Evolutionary conservation across 345 rosid genomes (phyloP), one percentile per base, ranked within the genome.

Genomic region (Boechera divaricarpa): DNA sequence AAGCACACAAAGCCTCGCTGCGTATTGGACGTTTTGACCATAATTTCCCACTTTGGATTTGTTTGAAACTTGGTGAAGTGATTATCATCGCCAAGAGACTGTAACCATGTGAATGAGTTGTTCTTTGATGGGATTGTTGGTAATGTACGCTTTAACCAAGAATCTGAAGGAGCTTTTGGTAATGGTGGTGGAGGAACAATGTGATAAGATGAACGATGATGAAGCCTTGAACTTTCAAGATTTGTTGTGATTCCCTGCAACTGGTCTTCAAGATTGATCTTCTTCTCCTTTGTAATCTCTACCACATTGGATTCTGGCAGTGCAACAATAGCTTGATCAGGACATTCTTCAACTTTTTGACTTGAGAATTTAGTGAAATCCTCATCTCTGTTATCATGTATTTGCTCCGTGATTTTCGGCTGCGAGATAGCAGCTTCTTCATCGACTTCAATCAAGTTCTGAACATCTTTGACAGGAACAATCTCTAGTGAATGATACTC

Each of bases 131-230:
- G 79, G 44, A 88, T 79, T 26, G 85, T 70, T 49, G 92, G 93
- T 69, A 94, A 73, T 0, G 97, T 78, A 44, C 91, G 89, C 77
- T 56, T 86, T 65, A 94, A 74, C 98, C 98, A 94, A 29, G 98
- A 92, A 72, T 94, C 97, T 13, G 97, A 86, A 4, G 98, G 98
- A 78, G 95, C 87, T 68, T 90, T 89, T 67, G 97, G 97, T 45
- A 85, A 75, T 63, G 97, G 90, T 62, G 84, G 92, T 48, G 92
- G 87, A 48, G 85, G 84, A 74, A 83, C 81, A 48, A 65, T 70
- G 72, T 71, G 77, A 63, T 76, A 55, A 13, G 39, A 5, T 11
- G 79, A 89, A 44, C 81, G 79, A 36, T 73, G 65, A 36, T 78
- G 54, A 59, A 52, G 64, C 78, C 11, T 35, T 9, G 61, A 76